A percentile compares a stretch with the other conserved stretches of the same genome.
Conservation (phyloP, 306 rosid genomes). For the Prunus dulcis region DNA sequence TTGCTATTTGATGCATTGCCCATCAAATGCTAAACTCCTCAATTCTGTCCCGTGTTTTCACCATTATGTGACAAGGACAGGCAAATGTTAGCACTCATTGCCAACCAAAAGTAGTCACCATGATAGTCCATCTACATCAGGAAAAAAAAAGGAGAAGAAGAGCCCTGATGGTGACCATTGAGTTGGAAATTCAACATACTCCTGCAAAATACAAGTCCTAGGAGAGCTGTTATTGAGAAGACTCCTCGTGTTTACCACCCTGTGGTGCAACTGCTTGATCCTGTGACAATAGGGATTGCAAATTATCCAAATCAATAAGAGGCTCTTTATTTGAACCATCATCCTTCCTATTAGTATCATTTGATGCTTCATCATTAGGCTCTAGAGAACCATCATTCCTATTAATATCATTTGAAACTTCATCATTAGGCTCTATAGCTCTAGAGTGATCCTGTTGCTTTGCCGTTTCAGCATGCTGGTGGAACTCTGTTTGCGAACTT, state of each 20-base stretch:
- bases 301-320: constrained; percentile 37
- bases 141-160: neutral
- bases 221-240: constrained; percentile 21
- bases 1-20: constrained; percentile 12
- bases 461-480: constrained; percentile 36
- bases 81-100: neutral
- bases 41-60: neutral
- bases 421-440: constrained; percentile 35
- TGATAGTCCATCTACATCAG: neutral
- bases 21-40: constrained; percentile 23
- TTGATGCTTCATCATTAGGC: constrained; percentile 35
- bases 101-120: neutral
- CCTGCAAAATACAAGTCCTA: constrained; percentile 16
- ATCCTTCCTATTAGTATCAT: constrained; percentile 24
- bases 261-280: constrained; percentile 44
- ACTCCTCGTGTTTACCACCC: constrained; percentile 29
- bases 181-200: constrained; percentile 17
- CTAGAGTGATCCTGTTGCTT: constrained; percentile 38
- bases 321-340: constrained; percentile 37
- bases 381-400: constrained; percentile 31
- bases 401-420: constrained; percentile 26
- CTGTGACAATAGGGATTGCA: constrained; percentile 42
- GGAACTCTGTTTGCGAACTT: constrained; percentile 36
- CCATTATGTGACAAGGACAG: constrained; percentile 12
- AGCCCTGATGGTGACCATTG: constrained; percentile 7